phyloP scores from a whole-genome alignment of 108 stramenopile species.

The Tribonema minus region DNA sequence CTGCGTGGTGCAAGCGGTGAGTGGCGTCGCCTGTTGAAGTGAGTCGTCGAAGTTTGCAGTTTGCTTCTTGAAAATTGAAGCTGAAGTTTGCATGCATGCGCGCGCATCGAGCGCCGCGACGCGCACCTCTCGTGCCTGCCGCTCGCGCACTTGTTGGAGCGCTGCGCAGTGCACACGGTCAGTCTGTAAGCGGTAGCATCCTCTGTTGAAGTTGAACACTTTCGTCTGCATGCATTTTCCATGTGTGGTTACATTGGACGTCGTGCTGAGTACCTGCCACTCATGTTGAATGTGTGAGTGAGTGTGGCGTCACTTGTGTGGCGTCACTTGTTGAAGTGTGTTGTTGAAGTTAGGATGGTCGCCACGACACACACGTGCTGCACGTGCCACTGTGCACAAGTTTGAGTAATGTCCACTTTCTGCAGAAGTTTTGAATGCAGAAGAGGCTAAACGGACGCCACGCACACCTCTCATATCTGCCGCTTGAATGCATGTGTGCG shows the following conservation, averaged over 20 bases:
- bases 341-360: too few species aligned
- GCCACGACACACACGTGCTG: too few species aligned
- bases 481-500: slow-evolving; percentile 87
- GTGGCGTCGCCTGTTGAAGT: slow-evolving; percentile 54
- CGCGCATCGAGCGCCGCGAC: slow-evolving; percentile 44
- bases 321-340: slow-evolving; percentile 46
- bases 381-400: too few species aligned
- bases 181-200: slow-evolving; percentile 56
- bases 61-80: too few species aligned
- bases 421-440: too few species aligned
- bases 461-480: slow-evolving; percentile 84
- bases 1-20: slow-evolving; percentile 56
- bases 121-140: slow-evolving; percentile 86
- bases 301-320: slow-evolving; percentile 26
- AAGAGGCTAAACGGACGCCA: slow-evolving; percentile 35
- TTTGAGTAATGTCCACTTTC: too few species aligned
- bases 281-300: too few species aligned
- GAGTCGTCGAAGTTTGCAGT: too few species aligned
- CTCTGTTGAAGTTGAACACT: too few species aligned
- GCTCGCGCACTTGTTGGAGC: slow-evolving; percentile 85
- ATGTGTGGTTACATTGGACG: not conserved
- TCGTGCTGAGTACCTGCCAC: too few species aligned
- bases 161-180: slow-evolving; percentile 59
- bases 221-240: slow-evolving; percentile 76
- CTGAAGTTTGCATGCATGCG: not conserved